These are phyloP conservation scores for Primulina tabacum DNA, from an alignment of 257 asterid species.

Conservation along the genomic window DNA sequence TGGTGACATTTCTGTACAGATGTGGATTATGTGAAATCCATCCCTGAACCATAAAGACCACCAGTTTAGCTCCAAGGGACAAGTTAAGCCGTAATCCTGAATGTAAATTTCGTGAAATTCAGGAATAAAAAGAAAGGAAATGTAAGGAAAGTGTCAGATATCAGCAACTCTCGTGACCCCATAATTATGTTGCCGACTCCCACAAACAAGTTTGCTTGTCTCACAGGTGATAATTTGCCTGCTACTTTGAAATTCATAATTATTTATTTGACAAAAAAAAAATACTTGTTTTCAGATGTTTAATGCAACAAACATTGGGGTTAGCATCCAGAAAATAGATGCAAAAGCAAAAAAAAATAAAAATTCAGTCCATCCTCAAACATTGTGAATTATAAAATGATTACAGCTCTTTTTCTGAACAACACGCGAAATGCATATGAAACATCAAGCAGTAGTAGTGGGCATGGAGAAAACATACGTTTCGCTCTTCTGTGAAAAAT, in stretches of 20 bases:
- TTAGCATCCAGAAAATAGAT: conserved; percentile 12
- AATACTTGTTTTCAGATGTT: no score
- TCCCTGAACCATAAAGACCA: conserved; percentile 42
- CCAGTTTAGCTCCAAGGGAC: conserved; percentile 13
- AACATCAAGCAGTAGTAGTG: conserved; percentile 18
- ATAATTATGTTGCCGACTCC: neutral
- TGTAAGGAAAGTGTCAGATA: neutral
- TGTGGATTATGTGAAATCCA: conserved; percentile 67
- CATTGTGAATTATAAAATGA: conserved; percentile 2
- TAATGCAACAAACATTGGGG: neutral
- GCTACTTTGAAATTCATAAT: no score
- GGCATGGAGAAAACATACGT: conserved; percentile 36
- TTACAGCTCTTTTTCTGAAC: conserved; percentile 6
- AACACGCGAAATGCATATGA: conserved; percentile 4
- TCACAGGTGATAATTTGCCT: neutral
- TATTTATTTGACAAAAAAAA: no score
- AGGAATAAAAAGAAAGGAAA: conserved; percentile 6
- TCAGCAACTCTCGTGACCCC: conserved; percentile 4
- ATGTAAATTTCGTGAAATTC: neutral
- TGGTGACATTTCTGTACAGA: conserved; percentile 89
- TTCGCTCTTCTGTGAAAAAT: conserved; percentile 38
- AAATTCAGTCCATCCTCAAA: conserved; percentile 10
- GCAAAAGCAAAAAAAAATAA: conserved; percentile 9
- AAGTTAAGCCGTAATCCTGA: conserved; percentile 8
- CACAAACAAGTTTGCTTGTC: neutral